phyloP scores from a whole-genome alignment of 192 early-diverging fungal genomes.

The Dissophora ornata region DNA sequence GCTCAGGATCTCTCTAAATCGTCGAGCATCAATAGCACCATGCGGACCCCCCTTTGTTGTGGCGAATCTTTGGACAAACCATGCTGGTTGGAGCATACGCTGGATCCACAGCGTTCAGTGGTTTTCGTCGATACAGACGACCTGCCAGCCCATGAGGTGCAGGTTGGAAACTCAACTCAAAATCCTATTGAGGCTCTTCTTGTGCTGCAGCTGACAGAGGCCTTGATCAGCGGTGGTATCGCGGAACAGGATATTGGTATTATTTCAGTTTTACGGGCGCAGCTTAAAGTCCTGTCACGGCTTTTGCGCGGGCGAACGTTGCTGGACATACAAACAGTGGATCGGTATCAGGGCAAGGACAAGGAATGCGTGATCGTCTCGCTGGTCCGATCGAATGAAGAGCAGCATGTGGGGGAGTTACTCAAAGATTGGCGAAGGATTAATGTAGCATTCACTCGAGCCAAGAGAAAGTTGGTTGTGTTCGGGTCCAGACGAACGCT shows the following conservation, averaged over 20 bases:
- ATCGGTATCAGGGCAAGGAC: slow-evolving; percentile 95
- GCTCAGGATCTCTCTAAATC: neutral
- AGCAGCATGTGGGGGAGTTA: slow-evolving; percentile 82
- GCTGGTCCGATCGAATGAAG: slow-evolving; percentile 84
- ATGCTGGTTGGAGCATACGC: slow-evolving; percentile 74
- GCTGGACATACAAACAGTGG: slow-evolving; percentile 89
- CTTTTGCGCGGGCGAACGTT: slow-evolving; percentile 43
- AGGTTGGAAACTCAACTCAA: slow-evolving; percentile 64
- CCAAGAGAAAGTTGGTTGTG: slow-evolving; percentile 88
- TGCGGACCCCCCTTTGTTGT: neutral
- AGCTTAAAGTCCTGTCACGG: slow-evolving; percentile 67
- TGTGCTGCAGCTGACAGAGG: slow-evolving; percentile 61
- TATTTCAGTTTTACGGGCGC: slow-evolving; percentile 87
- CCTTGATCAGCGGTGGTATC: slow-evolving; percentile 74
- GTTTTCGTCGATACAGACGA: slow-evolving; percentile 87
- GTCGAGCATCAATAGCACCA: neutral
- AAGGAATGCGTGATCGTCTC: slow-evolving; percentile 92
- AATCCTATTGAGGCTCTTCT: slow-evolving; percentile 80
- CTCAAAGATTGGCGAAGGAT: slow-evolving; percentile 91
- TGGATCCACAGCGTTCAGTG: slow-evolving; percentile 75
- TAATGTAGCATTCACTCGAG: slow-evolving; percentile 95
- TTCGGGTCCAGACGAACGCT: slow-evolving; percentile 87
- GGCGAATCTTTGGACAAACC: slow-evolving; percentile 3
- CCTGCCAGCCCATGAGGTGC: slow-evolving; percentile 71
- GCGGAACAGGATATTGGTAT: slow-evolving; percentile 76